Percentiles rank a stretch among this genome's conserved stretches.
Evolutionary conservation across 345 rosid genomes (phyloP).

Genomic region (Salix koriyanagi): DNA sequence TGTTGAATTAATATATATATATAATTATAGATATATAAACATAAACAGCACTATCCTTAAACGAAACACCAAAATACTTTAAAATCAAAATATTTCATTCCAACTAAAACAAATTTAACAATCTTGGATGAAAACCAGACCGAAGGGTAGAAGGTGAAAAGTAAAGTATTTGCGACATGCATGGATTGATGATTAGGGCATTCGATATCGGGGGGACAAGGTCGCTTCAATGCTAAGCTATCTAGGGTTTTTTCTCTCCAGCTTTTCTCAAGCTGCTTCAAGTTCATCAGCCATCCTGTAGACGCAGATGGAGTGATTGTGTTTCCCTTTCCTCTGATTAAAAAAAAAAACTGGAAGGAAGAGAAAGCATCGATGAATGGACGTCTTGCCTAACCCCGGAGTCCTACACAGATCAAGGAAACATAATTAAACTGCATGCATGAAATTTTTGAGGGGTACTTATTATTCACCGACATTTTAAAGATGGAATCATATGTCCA

Average conservation of each 20-base stretch:
- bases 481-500: background rate
- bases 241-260: background rate
- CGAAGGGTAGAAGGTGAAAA: background rate
- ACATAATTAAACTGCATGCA: background rate
- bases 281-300: background rate
- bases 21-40: no score
- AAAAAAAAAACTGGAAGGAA: background rate
- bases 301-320: background rate
- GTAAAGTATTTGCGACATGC: background rate
- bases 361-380: background rate
- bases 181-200: background rate
- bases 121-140: background rate
- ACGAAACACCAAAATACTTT: no score
- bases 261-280: background rate
- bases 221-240: constrained; percentile 23
- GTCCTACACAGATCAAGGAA: background rate
- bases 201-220: background rate
- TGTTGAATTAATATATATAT: no score
- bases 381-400: background rate
- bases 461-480: no score
- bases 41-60: no score
- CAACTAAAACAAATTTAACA: no score
- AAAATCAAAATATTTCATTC: no score
- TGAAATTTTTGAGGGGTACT: background rate
- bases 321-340: background rate